These are phyloP conservation scores for Candida montana DNA, from an alignment of 805 yeast genomes.

Conservation along the genomic window DNA sequence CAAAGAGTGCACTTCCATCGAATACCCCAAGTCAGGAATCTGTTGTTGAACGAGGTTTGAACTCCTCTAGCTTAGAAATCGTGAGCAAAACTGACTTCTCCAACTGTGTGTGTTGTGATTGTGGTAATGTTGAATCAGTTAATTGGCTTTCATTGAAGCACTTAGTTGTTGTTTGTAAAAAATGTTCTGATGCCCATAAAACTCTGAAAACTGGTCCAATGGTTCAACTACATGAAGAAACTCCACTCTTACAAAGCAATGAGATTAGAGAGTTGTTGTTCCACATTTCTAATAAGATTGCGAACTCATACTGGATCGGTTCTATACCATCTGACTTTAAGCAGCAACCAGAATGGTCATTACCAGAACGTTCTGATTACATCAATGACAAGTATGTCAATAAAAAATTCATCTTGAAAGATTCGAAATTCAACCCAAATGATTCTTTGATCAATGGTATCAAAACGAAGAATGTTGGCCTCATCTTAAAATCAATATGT, in stretches of 20 bases:
- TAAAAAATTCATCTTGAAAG: slow-evolving; percentile 37
- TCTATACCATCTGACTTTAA: not conserved
- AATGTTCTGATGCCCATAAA: slow-evolving; percentile 86
- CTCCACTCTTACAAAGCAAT: slow-evolving; percentile 43
- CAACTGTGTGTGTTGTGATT: slow-evolving; percentile 72
- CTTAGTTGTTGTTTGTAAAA: slow-evolving; percentile 68
- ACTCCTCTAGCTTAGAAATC: slow-evolving; percentile 13
- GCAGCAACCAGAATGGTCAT: slow-evolving; percentile 31
- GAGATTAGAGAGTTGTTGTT: slow-evolving; percentile 57
- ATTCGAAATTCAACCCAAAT: slow-evolving; percentile 20
- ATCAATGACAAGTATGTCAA: slow-evolving; percentile 61
- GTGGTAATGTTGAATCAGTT: slow-evolving; percentile 57
- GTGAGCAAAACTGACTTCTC: slow-evolving; percentile 38
- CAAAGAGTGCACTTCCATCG: no score
- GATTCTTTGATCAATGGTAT: slow-evolving; percentile 46
- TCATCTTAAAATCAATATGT: slow-evolving; percentile 38
- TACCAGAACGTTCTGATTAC: slow-evolving; percentile 49
- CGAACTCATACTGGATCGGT: slow-evolving; percentile 61
- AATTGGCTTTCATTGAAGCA: slow-evolving; percentile 86
- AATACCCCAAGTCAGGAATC: not conserved
- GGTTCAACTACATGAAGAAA: slow-evolving; percentile 72
- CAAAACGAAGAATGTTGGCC: slow-evolving; percentile 41
- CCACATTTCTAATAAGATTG: slow-evolving; percentile 46
- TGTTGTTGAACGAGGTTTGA: not conserved
- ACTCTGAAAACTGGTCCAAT: slow-evolving; percentile 76